A percentile compares a stretch with the other conserved stretches of the same genome.
phyloP scores from a whole-genome alignment of 306 rosid genomes.

The Dryas octopetala region DNA sequence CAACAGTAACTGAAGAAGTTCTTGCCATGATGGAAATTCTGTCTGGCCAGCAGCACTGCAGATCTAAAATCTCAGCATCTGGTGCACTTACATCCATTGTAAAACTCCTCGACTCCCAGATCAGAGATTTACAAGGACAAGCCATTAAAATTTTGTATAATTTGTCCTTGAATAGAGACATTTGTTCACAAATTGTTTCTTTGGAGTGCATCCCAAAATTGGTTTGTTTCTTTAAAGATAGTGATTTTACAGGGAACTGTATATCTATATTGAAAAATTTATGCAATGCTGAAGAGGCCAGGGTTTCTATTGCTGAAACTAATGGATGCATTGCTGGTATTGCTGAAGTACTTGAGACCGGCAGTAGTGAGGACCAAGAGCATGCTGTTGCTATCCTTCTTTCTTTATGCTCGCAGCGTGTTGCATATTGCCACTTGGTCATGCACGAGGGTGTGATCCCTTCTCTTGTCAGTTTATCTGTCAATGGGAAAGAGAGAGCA shows the following conservation, averaged over 20 bases:
- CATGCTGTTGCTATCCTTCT: slow-evolving; percentile 65
- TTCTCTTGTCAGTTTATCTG: slow-evolving; percentile 51
- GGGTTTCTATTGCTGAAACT: slow-evolving; percentile 58
- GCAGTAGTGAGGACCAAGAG: slow-evolving; percentile 67
- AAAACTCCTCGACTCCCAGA: slow-evolving; percentile 47
- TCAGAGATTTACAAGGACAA: slow-evolving; percentile 46
- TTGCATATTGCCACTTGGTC: slow-evolving; percentile 57
- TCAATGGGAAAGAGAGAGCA: slow-evolving; percentile 69
- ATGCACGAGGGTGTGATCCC: slow-evolving; percentile 52
- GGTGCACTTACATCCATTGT: slow-evolving; percentile 52
- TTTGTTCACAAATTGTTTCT: slow-evolving; percentile 49
- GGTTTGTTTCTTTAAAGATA: slow-evolving; percentile 52
- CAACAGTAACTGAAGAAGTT: slow-evolving; percentile 59
- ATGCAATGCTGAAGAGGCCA: slow-evolving; percentile 52
- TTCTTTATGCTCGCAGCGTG: slow-evolving; percentile 65
- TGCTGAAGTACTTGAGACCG: slow-evolving; percentile 55
- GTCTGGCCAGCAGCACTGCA: slow-evolving; percentile 41
- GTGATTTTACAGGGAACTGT: slow-evolving; percentile 45
- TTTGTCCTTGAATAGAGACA: slow-evolving; percentile 49
- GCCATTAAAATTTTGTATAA: slow-evolving; percentile 49
- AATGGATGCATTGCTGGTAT: slow-evolving; percentile 68
- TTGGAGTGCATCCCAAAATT: slow-evolving; percentile 57
- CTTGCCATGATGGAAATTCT: slow-evolving; percentile 66
- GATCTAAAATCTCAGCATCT: slow-evolving; percentile 46
- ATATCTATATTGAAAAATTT: slow-evolving; percentile 57